Conservation (phyloP, 148 eudicot species). For the Simmondsia chinensis region DNA sequence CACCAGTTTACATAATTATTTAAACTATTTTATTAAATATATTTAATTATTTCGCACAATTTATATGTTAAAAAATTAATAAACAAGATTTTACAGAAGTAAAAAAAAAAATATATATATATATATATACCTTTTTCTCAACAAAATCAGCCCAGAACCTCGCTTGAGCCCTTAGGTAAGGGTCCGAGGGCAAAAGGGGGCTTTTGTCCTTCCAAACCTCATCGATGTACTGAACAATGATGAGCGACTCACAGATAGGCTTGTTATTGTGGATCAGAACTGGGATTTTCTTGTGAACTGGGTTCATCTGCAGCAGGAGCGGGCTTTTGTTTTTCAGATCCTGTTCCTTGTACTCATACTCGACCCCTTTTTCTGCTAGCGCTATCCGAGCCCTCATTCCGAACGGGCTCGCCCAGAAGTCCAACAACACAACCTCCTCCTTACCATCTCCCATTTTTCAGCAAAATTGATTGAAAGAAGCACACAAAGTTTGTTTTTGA, state of each 20-base stretch:
- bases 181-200: constrained; percentile 25
- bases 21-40: too few species aligned
- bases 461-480: too few species aligned
- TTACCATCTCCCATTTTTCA: too few species aligned
- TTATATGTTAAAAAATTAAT: too few species aligned
- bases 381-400: constrained; percentile 27
- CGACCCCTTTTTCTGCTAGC: constrained; percentile 21
- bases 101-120: background rate
- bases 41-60: too few species aligned
- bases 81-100: background rate
- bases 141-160: constrained; percentile 30
- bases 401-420: constrained; percentile 25
- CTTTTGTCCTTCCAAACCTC: constrained; percentile 20
- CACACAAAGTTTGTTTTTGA: too few species aligned
- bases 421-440: constrained; percentile 19
- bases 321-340: constrained; percentile 26
- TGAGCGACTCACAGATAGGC: constrained; percentile 29
- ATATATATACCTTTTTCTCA: constrained; percentile 20
- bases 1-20: too few species aligned
- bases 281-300: constrained; percentile 30
- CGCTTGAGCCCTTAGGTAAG: constrained; percentile 22
- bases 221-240: constrained; percentile 25
- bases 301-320: constrained; percentile 32
- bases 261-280: constrained; percentile 24
- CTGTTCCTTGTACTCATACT: constrained; percentile 28